Evolutionary conservation across 352 stramenopile genomes (phyloP).

Genomic region (Phytophthora nicotianae): DNA sequence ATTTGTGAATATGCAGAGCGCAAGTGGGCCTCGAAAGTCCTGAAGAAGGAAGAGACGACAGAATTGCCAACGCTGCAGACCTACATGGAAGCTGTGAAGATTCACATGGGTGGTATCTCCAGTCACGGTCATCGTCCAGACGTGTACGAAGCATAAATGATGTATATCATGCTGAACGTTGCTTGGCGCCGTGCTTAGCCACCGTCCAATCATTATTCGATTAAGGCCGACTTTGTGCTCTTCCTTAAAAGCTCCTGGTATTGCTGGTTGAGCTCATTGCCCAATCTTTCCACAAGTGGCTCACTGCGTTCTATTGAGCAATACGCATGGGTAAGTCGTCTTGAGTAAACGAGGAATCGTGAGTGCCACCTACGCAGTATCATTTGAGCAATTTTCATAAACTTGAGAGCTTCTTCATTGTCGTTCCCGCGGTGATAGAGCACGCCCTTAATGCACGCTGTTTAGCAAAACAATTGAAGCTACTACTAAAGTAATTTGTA

Average conservation of each 20-base stretch:
- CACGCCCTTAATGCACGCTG: constrained; percentile 36
- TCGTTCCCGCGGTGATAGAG: constrained; percentile 38
- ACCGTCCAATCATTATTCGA: constrained; percentile 3
- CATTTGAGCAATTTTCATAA: constrained; percentile 48
- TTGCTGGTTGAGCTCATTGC: constrained; percentile 42
- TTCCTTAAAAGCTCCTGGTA: constrained; percentile 45
- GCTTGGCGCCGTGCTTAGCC: background rate
- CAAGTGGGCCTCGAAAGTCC: constrained; percentile 91
- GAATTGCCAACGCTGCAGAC: constrained; percentile 69
- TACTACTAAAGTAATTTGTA: too few species aligned
- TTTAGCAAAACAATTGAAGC: constrained; percentile 7
- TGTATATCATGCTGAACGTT: background rate
- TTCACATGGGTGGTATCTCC: constrained; percentile 57
- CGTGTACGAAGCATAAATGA: constrained; percentile 58
- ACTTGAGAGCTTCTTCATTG: constrained; percentile 38
- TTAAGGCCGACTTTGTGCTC: constrained; percentile 12
- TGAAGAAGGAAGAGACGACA: constrained; percentile 83
- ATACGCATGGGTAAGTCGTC: constrained; percentile 5
- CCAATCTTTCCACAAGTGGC: constrained; percentile 36
- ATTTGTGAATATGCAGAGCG: constrained; percentile 94
- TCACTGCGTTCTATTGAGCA: constrained; percentile 38
- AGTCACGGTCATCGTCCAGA: constrained; percentile 42
- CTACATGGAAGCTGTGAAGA: constrained; percentile 82
- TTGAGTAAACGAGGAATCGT: background rate
- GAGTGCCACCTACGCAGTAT: constrained; percentile 45